Evolutionary conservation across 1,284 basidiomycete genomes (phyloP).

Genomic region (Apiotrichum akiyoshidainum): DNA sequence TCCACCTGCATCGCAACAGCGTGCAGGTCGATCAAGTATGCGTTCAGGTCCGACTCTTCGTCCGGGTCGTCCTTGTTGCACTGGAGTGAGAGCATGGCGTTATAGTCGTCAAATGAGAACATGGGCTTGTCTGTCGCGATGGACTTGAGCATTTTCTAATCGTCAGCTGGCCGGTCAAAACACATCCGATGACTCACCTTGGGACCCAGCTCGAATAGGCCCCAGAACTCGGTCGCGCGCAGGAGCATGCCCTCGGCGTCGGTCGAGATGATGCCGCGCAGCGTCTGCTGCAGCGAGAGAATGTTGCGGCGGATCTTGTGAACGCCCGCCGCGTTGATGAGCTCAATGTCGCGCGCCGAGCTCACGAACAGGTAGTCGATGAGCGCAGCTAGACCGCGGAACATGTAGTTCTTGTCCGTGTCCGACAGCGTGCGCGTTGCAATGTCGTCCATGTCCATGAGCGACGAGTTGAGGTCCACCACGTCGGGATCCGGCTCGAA

Average conservation of each 20-base stretch:
- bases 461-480: conserved; percentile 77
- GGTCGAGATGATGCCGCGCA: conserved; percentile 66
- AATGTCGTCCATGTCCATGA: conserved; percentile 73
- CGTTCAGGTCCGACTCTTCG: conserved; percentile 43
- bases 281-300: conserved; percentile 84
- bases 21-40: conserved; percentile 50
- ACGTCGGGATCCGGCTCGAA: conserved; percentile 87
- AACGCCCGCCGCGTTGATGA: conserved; percentile 73
- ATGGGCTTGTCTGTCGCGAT: conserved; percentile 59
- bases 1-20: conserved; percentile 40
- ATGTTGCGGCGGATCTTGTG: conserved; percentile 89
- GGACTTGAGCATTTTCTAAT: conserved; percentile 61
- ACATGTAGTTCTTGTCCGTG: conserved; percentile 73
- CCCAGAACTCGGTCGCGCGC: conserved; percentile 74
- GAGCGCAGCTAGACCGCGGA: conserved; percentile 78
- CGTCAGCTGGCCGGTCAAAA: neutral
- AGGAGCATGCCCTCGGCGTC: conserved; percentile 66
- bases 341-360: conserved; percentile 67
- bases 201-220: conserved; percentile 69
- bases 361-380: conserved; percentile 80
- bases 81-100: conserved; percentile 79
- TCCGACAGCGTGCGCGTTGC: conserved; percentile 62
- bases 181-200: conserved; percentile 45
- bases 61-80: conserved; percentile 66
- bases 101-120: conserved; percentile 86